phyloP scores from a whole-genome alignment of 805 yeast species.

The Myxozyma nipponensis region DNA sequence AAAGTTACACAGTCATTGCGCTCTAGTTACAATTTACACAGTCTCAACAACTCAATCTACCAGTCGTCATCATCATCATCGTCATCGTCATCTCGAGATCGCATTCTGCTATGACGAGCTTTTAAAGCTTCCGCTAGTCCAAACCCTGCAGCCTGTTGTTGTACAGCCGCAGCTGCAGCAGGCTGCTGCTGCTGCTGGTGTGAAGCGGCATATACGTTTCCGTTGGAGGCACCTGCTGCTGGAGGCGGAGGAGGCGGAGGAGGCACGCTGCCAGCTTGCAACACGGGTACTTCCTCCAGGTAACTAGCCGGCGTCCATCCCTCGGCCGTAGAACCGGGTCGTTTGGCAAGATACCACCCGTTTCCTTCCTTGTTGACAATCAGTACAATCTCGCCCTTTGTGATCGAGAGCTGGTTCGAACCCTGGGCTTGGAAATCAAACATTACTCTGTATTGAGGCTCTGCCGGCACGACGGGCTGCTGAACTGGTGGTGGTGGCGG shows the following conservation, averaged over 20 bases:
- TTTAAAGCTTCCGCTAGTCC: slow-evolving; percentile 77
- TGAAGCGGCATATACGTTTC: slow-evolving; percentile 9
- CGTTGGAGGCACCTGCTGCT: slow-evolving; percentile 4
- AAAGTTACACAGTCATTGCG: no score
- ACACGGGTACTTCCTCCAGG: slow-evolving; percentile 44
- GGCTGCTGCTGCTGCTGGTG: slow-evolving; percentile 13
- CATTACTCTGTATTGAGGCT: slow-evolving; percentile 77
- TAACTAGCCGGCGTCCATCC: slow-evolving; percentile 99
- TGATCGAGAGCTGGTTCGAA: slow-evolving; percentile 73
- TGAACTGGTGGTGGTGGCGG: slow-evolving; percentile 65
- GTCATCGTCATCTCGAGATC: slow-evolving; percentile 59
- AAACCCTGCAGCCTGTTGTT: slow-evolving; percentile 4
- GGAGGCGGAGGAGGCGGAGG: slow-evolving; percentile 34
- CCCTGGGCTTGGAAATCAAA: slow-evolving; percentile 89
- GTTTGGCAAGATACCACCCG: slow-evolving; percentile 92
- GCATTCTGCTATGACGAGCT: slow-evolving; percentile 63
- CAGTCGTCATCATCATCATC: slow-evolving; percentile 40
- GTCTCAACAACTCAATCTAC: no score
- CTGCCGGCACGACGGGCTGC: slow-evolving; percentile 63
- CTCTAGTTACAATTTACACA: no score
- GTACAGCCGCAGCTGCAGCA: background rate
- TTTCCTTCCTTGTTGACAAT: slow-evolving; percentile 70
- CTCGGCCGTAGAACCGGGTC: slow-evolving; percentile 44
- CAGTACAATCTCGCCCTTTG: slow-evolving; percentile 70
- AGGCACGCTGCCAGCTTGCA: slow-evolving; percentile 29